Conservation (phyloP, 176 grass and related monocot species). For the Chrysopogon serrulatus region DNA sequence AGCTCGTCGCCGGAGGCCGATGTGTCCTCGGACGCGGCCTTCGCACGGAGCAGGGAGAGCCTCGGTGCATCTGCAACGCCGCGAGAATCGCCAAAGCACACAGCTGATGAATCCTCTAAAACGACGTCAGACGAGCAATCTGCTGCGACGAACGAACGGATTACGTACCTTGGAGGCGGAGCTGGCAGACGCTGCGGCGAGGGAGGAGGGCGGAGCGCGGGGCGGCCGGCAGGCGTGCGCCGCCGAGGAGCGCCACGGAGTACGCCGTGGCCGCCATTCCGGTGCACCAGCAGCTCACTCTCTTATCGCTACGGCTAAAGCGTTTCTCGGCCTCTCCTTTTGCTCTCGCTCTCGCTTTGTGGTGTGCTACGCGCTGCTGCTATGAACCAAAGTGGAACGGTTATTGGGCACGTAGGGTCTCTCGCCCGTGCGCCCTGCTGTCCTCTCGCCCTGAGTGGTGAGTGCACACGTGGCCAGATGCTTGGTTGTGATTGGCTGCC, state of each 20-base stretch:
- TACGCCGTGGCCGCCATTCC: conserved; percentile 63
- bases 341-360: not conserved
- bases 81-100: not conserved
- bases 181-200: conserved; percentile 27
- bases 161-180: conserved; percentile 32
- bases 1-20: conserved; percentile 65
- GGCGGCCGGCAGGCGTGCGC: conserved; percentile 48
- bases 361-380: not conserved
- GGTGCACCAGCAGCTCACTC: not conserved
- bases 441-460: not conserved
- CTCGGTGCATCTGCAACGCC: conserved; percentile 46
- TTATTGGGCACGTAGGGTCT: not conserved
- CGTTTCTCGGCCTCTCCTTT: conserved; percentile 36
- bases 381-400: not conserved
- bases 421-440: not conserved
- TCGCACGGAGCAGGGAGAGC: conserved; percentile 50
- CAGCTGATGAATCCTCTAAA: not conserved
- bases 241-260: conserved; percentile 67
- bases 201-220: conserved; percentile 35
- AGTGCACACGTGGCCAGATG: conserved; percentile 37
- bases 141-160: not conserved
- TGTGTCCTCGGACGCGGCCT: conserved; percentile 83
- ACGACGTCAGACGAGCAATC: not conserved
- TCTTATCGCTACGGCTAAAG: conserved; percentile 23
- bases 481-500: conserved; percentile 39